phyloP scores from a whole-genome alignment of 345 rosid genomes.

The Aethionema arabicum region DNA sequence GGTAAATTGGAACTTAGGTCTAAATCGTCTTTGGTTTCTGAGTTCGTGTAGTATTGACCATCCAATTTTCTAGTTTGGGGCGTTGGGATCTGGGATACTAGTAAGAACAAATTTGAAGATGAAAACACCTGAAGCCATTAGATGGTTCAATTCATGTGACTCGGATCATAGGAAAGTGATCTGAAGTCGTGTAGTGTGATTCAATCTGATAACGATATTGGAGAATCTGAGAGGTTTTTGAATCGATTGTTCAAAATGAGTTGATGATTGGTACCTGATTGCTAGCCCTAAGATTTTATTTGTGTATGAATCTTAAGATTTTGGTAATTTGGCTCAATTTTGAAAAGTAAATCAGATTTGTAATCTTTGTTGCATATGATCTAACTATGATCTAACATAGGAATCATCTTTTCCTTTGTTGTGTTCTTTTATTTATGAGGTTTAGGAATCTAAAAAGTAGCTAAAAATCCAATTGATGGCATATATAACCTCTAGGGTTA shows the following conservation, averaged over 20 bases:
- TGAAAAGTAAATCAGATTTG: background rate
- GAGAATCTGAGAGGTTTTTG: conserved; percentile 7
- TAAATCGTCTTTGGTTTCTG: background rate
- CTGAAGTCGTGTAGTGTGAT: conserved; percentile 19
- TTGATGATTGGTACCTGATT: conserved; percentile 14
- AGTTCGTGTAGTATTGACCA: too few species aligned
- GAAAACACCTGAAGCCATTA: background rate
- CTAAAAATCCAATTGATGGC: too few species aligned
- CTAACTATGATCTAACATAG: background rate
- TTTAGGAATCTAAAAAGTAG: too few species aligned
- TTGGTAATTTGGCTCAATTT: background rate
- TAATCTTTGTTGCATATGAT: conserved; percentile 7
- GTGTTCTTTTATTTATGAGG: background rate
- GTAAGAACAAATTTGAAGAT: background rate
- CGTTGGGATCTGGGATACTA: conserved; percentile 19
- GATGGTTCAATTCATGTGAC: background rate
- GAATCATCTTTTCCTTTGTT: conserved; percentile 11
- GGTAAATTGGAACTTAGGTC: background rate
- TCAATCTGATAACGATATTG: background rate
- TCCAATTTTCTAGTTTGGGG: conserved; percentile 15
- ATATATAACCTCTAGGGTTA: background rate
- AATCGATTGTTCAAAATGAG: conserved; percentile 9
- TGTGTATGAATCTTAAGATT: background rate
- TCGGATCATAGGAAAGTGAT: background rate
- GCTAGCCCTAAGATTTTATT: conserved; percentile 8